These are phyloP conservation scores for Loxodes magnus DNA, from an alignment of 73 alveolate species.

Conservation along the genomic window DNA sequence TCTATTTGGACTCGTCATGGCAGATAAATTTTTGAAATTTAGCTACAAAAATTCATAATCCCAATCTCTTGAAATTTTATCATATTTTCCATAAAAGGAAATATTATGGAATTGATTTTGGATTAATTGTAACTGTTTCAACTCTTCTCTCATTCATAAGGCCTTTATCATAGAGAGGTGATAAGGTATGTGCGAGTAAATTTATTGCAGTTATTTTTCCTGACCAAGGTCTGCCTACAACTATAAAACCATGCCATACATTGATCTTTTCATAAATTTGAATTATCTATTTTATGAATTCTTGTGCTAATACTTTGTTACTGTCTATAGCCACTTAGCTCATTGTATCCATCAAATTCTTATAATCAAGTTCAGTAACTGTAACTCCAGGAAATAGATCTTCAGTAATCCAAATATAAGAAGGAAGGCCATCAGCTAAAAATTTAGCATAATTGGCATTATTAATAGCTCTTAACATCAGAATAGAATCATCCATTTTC, in stretches of 20 bases:
- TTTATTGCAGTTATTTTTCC: slow-evolving; percentile 95
- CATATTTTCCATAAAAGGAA: slow-evolving; percentile 89
- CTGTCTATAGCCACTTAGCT: slow-evolving; percentile 45
- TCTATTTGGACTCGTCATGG: slow-evolving; percentile 58
- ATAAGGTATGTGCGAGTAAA: slow-evolving; percentile 86
- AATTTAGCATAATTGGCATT: slow-evolving; percentile 98
- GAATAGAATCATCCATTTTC: slow-evolving; percentile 78
- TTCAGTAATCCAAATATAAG: slow-evolving; percentile 89
- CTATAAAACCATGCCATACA: slow-evolving; percentile 99
- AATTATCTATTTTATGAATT: slow-evolving; percentile 87
- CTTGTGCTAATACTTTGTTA: slow-evolving; percentile 82
- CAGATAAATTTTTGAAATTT: slow-evolving; percentile 78
- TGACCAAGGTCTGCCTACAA: slow-evolving; percentile 97
- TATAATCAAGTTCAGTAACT: slow-evolving; percentile 95
- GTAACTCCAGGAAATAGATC: slow-evolving; percentile 97
- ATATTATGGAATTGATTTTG: slow-evolving; percentile 94
- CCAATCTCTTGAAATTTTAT: slow-evolving; percentile 98
- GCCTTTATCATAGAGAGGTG: slow-evolving; percentile 89
- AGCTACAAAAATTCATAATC: slow-evolving; percentile 95
- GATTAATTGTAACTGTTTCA: slow-evolving; percentile 76
- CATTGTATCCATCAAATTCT: slow-evolving; percentile 71
- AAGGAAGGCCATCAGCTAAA: slow-evolving; percentile 90
- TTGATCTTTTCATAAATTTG: slow-evolving; percentile 96
- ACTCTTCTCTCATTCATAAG: slow-evolving; percentile 81
- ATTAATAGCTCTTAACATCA: slow-evolving; percentile 93